These are phyloP conservation scores for Dissophora ornata DNA, from an alignment of 192 early-diverging fungal genomes.

Conservation along the genomic window DNA sequence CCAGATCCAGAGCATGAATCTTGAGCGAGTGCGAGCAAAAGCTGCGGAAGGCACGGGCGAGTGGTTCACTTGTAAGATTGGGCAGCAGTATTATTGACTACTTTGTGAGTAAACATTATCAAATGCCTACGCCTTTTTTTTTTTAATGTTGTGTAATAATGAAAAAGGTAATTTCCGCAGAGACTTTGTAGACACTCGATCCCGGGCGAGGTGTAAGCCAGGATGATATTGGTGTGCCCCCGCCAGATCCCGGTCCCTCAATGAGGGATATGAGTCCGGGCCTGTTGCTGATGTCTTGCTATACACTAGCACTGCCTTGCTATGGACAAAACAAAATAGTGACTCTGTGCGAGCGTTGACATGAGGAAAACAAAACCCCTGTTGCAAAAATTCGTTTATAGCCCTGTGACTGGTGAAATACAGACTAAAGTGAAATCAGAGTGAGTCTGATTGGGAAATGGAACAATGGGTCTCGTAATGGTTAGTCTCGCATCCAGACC, in stretches of 20 bases:
- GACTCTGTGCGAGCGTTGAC: slow-evolving; percentile 51
- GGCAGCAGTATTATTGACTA: not conserved
- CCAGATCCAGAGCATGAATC: slow-evolving; percentile 32
- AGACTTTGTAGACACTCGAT: slow-evolving; percentile 49
- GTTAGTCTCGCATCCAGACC: too few species aligned
- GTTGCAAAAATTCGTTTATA: not conserved
- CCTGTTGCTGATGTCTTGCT: slow-evolving; percentile 40
- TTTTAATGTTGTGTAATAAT: not conserved
- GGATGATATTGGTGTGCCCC: slow-evolving; percentile 38
- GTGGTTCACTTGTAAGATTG: slow-evolving; percentile 56
- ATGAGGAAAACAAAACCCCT: slow-evolving; percentile 15
- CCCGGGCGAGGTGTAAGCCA: slow-evolving; percentile 44
- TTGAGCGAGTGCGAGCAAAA: slow-evolving; percentile 51
- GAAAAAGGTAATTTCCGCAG: slow-evolving; percentile 20
- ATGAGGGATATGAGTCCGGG: slow-evolving; percentile 14
- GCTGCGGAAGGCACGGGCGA: slow-evolving; percentile 54
- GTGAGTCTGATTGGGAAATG: not conserved
- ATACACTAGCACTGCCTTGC: slow-evolving; percentile 45
- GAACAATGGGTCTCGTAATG: too few species aligned
- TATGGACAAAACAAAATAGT: slow-evolving; percentile 24
- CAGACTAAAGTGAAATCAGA: not conserved
- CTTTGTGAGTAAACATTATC: not conserved
- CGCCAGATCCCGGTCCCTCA: slow-evolving; percentile 42
- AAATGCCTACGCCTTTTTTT: not conserved
- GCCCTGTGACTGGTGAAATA: slow-evolving; percentile 5